A percentile compares a stretch with the other conserved stretches of the same genome.
phyloP scores from a whole-genome alignment of 495 filamentous ascomycete genomes.

The Beverwykella pulmonaria region DNA sequence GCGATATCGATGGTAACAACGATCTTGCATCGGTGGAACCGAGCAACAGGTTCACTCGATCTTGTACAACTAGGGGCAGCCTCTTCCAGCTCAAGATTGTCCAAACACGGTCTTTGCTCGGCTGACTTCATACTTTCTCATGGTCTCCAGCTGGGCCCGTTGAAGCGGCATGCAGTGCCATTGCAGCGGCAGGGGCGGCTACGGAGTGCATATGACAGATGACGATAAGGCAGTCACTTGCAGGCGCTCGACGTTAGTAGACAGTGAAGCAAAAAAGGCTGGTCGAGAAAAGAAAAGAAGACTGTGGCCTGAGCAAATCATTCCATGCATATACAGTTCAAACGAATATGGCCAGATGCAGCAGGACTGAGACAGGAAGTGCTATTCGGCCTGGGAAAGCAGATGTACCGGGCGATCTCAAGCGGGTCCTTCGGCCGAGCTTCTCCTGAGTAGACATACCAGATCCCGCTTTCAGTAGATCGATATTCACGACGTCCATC shows the following conservation, averaged over 20 bases:
- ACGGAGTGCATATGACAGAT: not conserved
- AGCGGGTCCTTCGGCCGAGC: constrained; percentile 13
- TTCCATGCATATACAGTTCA: constrained; percentile 7
- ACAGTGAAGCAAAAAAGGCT: not conserved
- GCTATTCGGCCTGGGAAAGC: not conserved
- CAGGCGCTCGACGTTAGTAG: not conserved
- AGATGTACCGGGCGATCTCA: too few relatives aligned
- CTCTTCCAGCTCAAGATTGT: constrained; percentile 1
- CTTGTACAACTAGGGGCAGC: constrained; percentile 18
- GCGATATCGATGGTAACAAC: constrained; percentile 21
- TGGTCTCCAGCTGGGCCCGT: not conserved
- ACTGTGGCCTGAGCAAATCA: not conserved
- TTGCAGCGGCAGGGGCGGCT: not conserved
- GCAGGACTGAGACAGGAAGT: too few relatives aligned
- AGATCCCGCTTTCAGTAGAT: not conserved
- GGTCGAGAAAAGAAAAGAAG: constrained; percentile 8
- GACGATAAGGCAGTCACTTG: constrained; percentile 3
- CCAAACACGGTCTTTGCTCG: constrained; percentile 2
- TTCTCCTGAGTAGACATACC: constrained; percentile 16
- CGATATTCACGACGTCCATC: not conserved
- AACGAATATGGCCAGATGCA: too few relatives aligned
- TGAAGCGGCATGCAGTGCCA: not conserved
- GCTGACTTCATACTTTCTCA: not conserved
- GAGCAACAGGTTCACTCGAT: constrained; percentile 30
- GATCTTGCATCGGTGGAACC: constrained; percentile 31